These are phyloP conservation scores for Eucalyptus curtisii DNA, from an alignment of 345 rosid species.

Conservation along the genomic window DNA sequence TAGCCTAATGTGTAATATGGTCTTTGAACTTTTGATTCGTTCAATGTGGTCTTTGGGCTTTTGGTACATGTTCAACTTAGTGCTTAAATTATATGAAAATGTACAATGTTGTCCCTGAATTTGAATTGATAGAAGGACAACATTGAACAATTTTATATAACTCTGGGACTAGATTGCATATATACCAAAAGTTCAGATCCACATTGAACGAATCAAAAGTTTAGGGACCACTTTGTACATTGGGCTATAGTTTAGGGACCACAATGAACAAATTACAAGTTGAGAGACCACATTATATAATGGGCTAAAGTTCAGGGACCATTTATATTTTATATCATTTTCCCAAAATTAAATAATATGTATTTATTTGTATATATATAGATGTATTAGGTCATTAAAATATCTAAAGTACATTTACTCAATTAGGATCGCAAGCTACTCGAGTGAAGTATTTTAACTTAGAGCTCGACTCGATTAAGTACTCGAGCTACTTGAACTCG, in stretches of 20 bases:
- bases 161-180: fast-evolving
- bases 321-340: too few relatives aligned
- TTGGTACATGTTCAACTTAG: fast-evolving
- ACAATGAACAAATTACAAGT: too few relatives aligned
- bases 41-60: too few relatives aligned
- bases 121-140: too few relatives aligned
- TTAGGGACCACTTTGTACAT: fast-evolving
- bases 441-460: neutral
- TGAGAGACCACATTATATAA: too few relatives aligned
- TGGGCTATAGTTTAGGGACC: fast-evolving
- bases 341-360: neutral
- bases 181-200: too few relatives aligned
- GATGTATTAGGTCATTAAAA: neutral
- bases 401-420: neutral
- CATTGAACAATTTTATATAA: too few relatives aligned
- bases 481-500: neutral
- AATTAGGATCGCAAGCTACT: neutral
- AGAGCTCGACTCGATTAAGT: neutral
- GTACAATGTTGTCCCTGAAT: too few relatives aligned
- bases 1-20: too few relatives aligned
- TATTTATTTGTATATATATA: neutral
- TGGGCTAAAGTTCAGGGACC: neutral
- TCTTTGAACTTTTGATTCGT: too few relatives aligned
- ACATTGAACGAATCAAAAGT: neutral
- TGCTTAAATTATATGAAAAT: too few relatives aligned